Evolutionary conservation across 768 basidiomycete species (phyloP).

Genomic region (Stropharia rugosoannulata): DNA sequence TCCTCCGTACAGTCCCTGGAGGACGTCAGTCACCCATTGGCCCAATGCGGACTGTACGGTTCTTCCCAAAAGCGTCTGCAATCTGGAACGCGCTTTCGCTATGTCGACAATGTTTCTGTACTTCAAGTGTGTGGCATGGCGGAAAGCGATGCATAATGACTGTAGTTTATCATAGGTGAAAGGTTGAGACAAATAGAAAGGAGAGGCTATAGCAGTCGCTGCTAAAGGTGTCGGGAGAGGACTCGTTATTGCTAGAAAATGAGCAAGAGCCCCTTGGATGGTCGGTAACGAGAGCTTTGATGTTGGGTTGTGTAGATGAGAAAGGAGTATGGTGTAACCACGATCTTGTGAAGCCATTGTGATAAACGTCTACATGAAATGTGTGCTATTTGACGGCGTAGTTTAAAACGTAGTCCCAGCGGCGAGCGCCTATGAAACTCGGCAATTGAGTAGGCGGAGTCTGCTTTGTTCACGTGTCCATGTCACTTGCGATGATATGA

Average conservation of each 20-base stretch:
- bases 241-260: conserved; percentile 51
- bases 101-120: conserved; percentile 39
- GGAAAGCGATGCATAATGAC: conserved; percentile 52
- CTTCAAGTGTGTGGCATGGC: conserved; percentile 59
- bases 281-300: conserved; percentile 45
- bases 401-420: too few species aligned
- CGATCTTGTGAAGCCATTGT: conserved; percentile 20
- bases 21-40: conserved; percentile 50
- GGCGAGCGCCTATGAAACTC: too few species aligned
- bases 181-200: conserved; percentile 46
- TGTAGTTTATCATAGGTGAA: conserved; percentile 47
- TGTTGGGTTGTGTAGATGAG: conserved; percentile 47
- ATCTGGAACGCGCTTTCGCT: conserved; percentile 28
- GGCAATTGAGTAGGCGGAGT: too few species aligned
- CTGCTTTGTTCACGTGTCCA: too few species aligned
- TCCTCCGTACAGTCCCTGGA: conserved; percentile 66
- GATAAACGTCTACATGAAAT: not conserved
- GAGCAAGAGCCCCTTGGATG: conserved; percentile 54
- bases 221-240: conserved; percentile 58
- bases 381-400: too few species aligned
- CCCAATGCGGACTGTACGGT: conserved; percentile 39
- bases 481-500: too few species aligned
- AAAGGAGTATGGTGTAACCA: conserved; percentile 39
- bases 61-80: conserved; percentile 35
- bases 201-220: conserved; percentile 54